Base-by-base conservation (phyloP, 441 rosid species). In the Populus tomentosa region DNA sequence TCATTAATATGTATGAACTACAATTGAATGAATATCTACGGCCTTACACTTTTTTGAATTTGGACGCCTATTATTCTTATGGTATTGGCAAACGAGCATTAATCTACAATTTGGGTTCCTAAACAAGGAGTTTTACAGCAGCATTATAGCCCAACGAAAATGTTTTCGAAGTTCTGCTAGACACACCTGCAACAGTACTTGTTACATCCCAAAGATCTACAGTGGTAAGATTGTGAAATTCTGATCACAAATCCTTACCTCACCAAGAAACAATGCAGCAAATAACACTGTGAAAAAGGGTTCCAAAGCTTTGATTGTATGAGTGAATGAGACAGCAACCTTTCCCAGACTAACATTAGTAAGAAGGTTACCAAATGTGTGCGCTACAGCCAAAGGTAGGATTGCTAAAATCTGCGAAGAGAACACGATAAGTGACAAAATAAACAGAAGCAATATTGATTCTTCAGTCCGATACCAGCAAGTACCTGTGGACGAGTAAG, bases 311-410 rank as follows among this genome's bases (percentile, higher is more conserved):
- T 96, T 96, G 86, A 94, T 89, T 1, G 99, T 96, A 84, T 94
- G 98, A 82, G 99, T 96, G 84, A 96, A 96, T 1, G 99, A 96
- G 82, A 96, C 97, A 10, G 98, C 88, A 79, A 96, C 99, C 87
- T 92, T 96, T 56, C 98, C 99, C 0, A 96, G 87, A 72, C 99
- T 96, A 89, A 94, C 82, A 82, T 96, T 96, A 3, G 98, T 90
- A 72, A 96, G 90, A 11, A 96, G 87, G 82, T 92, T 96, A 26
- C 99, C 98, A 80, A 94, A 77, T 0, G 92, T 86, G 82, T 96
- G 99, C 71, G 87, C 95, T 76, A 90, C 67, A 7, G 97, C 99
- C 66, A 96, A 87, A 23, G 99, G 98, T 73, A 95, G 63, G 76
- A 96, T 92, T 3, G 88, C 93, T 56, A 89, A 88, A 76, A 96